Conservation (phyloP, 1,284 basidiomycete genomes). For the Cryptococcus jaspeensis region DNA sequence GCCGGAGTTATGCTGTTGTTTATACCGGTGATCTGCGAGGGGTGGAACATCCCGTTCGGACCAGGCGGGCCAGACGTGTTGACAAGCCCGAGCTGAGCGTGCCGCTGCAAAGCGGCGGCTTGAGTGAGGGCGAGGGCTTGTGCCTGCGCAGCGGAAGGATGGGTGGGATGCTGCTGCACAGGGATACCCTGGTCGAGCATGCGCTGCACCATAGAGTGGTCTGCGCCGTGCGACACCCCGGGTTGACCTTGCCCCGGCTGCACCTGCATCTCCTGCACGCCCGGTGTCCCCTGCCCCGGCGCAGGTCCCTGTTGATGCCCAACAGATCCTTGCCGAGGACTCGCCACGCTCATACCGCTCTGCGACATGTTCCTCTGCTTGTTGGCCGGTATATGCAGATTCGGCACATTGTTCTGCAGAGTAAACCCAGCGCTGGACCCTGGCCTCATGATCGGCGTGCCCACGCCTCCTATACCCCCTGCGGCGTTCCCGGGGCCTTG, state of each 20-base stretch:
- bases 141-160: conserved; percentile 1
- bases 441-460: conserved; percentile 4
- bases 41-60: background rate
- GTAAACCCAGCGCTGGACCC: conserved; percentile 6
- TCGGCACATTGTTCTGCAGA: conserved; percentile 22
- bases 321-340: background rate
- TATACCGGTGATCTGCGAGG: background rate
- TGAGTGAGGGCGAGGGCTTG: background rate
- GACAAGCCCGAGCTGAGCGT: background rate
- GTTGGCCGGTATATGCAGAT: conserved; percentile 39
- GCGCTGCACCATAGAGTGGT: conserved; percentile 17
- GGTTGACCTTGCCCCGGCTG: background rate
- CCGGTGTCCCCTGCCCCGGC: background rate
- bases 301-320: background rate
- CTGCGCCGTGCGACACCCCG: background rate
- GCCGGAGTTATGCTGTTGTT: background rate
- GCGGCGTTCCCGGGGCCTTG: background rate
- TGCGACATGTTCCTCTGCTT: conserved; percentile 30
- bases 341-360: conserved; percentile 1
- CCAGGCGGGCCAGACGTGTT: background rate
- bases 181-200: conserved; percentile 43
- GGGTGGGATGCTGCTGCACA: conserved; percentile 16
- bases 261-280: background rate
- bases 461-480: background rate
- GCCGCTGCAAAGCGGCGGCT: background rate